Base-by-base conservation (phyloP, 2,329 filamentous ascomycete species). In the Talaromyces marneffei region DNA sequence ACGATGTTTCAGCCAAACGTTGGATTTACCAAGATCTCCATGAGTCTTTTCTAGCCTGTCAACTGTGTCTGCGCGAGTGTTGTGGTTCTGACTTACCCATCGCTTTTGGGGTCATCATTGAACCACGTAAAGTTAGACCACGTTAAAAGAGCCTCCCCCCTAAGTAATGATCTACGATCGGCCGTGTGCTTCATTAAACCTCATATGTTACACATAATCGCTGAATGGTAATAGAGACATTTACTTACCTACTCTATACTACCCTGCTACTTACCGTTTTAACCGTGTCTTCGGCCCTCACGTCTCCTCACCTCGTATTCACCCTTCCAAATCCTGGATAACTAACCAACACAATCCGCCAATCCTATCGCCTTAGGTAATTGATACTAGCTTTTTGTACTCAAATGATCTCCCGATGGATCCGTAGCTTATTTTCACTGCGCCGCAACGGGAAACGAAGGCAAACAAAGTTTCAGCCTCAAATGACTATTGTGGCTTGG, bases 391-490 rank as follows among this genome's bases (percentile, higher is more conserved):
- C n/a, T n/a, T n/a, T n/a, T n/a, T n/a, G n/a, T n/a, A n/a, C n/a
- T n/a, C 44, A 27, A 48, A 29, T 44, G 40, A 48, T 48, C 25
- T n/a, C 14, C 16, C 25, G 23, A 14, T 12, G 12, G 14, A n/a
- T 46, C 23, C 18, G 44, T 16, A 14, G 7, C 18, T 48, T 14
- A 27, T 23, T 27, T 27, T 7, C 9, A n/a, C n/a, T n/a, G n/a
- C n/a, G n/a, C 14, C 12, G 5, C 9, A 46, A 3, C 42, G 23
- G 5, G n/a, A 29, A 46, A 14, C 20, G 27, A 18, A 29, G n/a
- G n/a, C n/a, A 48, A 48, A 48, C 44, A 48, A 29, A 48, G 44
- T 48, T 48, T 48, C 44, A 48, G 44, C 44, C 44, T 48, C 25
- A 29, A n/a, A 27, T 48, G 14, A 9, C 3, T n/a, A n/a, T 29